Conservation (phyloP, 129 eudicot species). For the Sambucus nigra region DNA sequence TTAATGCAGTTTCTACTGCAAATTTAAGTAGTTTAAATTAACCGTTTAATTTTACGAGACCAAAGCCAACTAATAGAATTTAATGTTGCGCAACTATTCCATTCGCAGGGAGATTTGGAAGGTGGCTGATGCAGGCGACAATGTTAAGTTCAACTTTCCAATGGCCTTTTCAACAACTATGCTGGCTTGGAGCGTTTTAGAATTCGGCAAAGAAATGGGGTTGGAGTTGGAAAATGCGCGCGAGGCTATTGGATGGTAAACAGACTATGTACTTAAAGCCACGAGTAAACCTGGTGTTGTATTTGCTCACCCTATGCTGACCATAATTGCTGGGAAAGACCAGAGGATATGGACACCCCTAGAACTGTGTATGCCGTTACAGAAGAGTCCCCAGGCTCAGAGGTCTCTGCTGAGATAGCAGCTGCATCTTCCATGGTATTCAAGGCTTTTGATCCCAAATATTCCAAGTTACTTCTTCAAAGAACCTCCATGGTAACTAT, state of each 20-base stretch:
- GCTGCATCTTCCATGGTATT: slow-evolving; percentile 28
- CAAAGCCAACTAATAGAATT: no score
- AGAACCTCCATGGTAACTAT: slow-evolving; percentile 17
- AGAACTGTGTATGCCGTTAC: slow-evolving; percentile 18
- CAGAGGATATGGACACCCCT: slow-evolving; percentile 34
- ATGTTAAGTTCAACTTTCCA: slow-evolving; percentile 27
- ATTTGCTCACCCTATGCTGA: slow-evolving; percentile 20
- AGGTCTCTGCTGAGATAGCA: slow-evolving; percentile 31
- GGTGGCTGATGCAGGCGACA: slow-evolving; percentile 37
- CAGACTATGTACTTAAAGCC: slow-evolving; percentile 24
- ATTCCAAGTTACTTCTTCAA: slow-evolving; percentile 13
- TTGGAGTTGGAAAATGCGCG: slow-evolving; percentile 6
- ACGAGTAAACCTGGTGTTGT: slow-evolving; percentile 13
- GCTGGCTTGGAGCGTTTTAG: slow-evolving; percentile 26
- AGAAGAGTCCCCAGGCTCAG: slow-evolving; percentile 23
- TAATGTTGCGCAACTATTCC: no score
- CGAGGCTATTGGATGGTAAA: slow-evolving; percentile 26
- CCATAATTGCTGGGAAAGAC: slow-evolving; percentile 32
- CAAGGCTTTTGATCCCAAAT: neutral
- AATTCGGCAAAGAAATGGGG: slow-evolving; percentile 19
- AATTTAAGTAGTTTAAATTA: no score
- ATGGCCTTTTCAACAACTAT: slow-evolving; percentile 33
- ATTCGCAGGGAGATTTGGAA: slow-evolving; percentile 22
- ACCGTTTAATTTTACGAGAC: no score
- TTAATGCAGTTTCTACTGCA: no score